phyloP scores from a whole-genome alignment of 108 stramenopile genomes.

The Stephanodiscus triporus region DNA sequence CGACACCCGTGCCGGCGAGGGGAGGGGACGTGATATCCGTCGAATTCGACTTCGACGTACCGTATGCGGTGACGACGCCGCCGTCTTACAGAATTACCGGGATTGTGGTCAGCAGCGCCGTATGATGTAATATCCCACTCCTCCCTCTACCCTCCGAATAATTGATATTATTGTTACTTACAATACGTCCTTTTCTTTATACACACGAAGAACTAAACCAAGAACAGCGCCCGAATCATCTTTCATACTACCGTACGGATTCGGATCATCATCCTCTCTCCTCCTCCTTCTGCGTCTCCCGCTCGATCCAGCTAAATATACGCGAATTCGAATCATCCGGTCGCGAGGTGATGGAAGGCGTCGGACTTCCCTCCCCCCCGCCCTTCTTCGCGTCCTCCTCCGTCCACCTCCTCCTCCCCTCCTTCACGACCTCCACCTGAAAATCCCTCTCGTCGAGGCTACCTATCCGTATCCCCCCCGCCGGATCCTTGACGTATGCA shows the following conservation, averaged over 20 bases:
- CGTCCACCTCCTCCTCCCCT: background rate
- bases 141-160: no score
- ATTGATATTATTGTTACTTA: no score
- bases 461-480: constrained; percentile 45
- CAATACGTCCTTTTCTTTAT: no score
- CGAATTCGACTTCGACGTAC: constrained; percentile 45
- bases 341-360: background rate
- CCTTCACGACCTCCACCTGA: constrained; percentile 17
- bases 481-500: constrained; percentile 34
- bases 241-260: no score
- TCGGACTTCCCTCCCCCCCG: background rate
- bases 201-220: no score
- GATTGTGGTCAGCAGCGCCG: constrained; percentile 28
- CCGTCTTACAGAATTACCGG: constrained; percentile 45
- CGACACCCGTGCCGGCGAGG: constrained; percentile 40
- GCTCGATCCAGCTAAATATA: background rate
- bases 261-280: no score
- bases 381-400: background rate
- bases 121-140: no score
- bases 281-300: no score
- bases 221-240: no score
- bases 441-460: constrained; percentile 41
- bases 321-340: background rate
- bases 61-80: constrained; percentile 34
- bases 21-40: constrained; percentile 50